phyloP scores from a whole-genome alignment of 345 rosid species.

The Pelargonium nanum region DNA sequence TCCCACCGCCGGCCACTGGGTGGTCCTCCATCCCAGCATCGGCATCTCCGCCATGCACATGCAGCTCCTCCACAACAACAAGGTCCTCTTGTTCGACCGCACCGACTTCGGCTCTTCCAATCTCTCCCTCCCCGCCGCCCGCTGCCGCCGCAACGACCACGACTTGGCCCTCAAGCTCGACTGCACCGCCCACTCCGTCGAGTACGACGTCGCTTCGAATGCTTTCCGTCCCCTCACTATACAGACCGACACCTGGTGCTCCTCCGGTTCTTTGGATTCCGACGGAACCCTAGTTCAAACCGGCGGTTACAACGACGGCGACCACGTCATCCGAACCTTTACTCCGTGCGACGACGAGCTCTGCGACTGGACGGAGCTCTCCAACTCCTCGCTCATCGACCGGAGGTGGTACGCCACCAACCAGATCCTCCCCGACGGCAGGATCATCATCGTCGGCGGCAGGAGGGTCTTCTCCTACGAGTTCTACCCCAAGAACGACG shows the following conservation, averaged over 20 bases:
- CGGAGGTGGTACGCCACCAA: conserved; percentile 81
- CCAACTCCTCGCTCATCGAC: conserved; percentile 18
- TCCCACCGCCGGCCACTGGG: conserved; percentile 35
- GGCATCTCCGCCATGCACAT: conserved; percentile 93
- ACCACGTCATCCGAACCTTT: conserved; percentile 41
- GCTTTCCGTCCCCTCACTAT: conserved; percentile 49
- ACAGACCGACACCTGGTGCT: conserved; percentile 73
- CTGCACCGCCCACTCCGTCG: conserved; percentile 67
- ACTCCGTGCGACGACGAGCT: conserved; percentile 31
- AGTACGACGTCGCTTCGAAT: conserved; percentile 53
- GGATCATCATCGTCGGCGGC: conserved; percentile 64
- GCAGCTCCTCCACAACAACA: conserved; percentile 56
- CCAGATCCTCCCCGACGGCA: conserved; percentile 67
- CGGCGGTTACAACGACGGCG: conserved; percentile 62
- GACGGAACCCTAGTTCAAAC: conserved; percentile 64
- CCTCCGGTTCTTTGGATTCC: conserved; percentile 62
- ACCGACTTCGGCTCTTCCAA: conserved; percentile 69
- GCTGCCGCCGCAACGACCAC: conserved; percentile 31
- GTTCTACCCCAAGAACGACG: conserved; percentile 42
- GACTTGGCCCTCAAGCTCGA: conserved; percentile 30
- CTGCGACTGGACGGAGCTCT: conserved; percentile 62
- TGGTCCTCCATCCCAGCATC: conserved; percentile 36
- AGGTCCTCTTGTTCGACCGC: conserved; percentile 70
- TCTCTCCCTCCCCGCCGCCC: conserved; percentile 40
- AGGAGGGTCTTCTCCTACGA: conserved; percentile 55